These are phyloP conservation scores for Oenanthe javanica DNA, from an alignment of 140 eudicot genomes.

Conservation along the genomic window DNA sequence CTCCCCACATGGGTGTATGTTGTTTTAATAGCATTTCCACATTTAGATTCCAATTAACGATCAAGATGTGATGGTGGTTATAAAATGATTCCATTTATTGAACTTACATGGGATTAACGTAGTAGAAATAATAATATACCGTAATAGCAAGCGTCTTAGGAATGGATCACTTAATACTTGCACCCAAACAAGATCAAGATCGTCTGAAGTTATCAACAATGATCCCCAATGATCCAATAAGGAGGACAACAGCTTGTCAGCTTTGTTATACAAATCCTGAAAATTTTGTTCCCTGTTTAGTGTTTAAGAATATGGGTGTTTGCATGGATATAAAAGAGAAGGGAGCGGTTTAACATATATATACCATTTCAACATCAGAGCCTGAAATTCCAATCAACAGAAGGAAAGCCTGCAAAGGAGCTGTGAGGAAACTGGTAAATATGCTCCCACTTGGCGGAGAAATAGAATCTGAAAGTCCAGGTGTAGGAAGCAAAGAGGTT, in stretches of 20 bases:
- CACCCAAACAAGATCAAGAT: constrained; percentile 77
- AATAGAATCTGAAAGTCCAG: constrained; percentile 36
- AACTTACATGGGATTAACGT: background rate
- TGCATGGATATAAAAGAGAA: background rate
- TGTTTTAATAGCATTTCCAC: background rate
- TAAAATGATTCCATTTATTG: background rate
- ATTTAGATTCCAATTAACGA: background rate
- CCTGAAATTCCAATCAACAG: constrained; percentile 62
- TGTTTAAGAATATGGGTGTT: background rate
- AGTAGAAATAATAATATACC: constrained; percentile 34
- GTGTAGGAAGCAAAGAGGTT: constrained; percentile 33
- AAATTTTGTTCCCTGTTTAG: background rate
- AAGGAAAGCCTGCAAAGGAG: constrained; percentile 86
- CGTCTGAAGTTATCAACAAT: constrained; percentile 44
- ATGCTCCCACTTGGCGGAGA: constrained; percentile 63
- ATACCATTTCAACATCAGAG: constrained; percentile 64
- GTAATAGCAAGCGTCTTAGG: constrained; percentile 70
- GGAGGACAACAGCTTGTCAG: constrained; percentile 53
- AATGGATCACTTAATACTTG: constrained; percentile 81
- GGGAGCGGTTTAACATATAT: background rate
- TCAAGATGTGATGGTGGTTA: background rate
- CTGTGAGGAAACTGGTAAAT: constrained; percentile 78
- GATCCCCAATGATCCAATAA: constrained; percentile 64
- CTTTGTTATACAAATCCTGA: constrained; percentile 64
- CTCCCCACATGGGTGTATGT: background rate